Evolutionary conservation across 2,329 filamentous ascomycete genomes (phyloP).

Genomic region (Albophoma yamanashiensis): DNA sequence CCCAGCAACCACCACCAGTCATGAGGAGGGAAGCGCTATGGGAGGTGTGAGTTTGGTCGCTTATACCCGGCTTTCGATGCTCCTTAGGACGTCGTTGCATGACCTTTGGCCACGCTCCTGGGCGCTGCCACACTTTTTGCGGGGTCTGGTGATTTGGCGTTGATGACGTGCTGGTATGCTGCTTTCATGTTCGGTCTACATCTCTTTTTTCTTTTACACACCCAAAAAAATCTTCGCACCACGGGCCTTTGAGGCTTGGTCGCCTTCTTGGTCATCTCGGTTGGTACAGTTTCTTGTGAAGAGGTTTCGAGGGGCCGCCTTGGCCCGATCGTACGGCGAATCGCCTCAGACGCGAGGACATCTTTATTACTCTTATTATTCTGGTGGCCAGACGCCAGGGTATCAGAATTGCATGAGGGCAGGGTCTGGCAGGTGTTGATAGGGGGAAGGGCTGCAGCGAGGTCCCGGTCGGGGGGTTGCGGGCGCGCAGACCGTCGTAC

Average conservation of each 20-base stretch:
- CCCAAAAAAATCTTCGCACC: neutral
- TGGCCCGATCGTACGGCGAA: neutral
- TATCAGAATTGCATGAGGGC: neutral
- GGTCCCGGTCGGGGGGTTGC: neutral
- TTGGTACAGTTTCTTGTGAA: neutral
- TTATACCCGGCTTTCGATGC: constrained; percentile 52
- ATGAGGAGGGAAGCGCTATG: constrained; percentile 27
- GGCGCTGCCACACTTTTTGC: constrained; percentile 26
- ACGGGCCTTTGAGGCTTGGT: neutral
- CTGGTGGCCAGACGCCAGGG: constrained; percentile 1
- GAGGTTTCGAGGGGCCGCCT: neutral
- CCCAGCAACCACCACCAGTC: constrained; percentile 75
- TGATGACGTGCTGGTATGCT: constrained; percentile 24
- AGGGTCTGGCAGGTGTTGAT: neutral
- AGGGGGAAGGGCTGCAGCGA: neutral
- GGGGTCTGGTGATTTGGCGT: constrained; percentile 33
- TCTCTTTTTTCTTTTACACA: constrained; percentile 7
- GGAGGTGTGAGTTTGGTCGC: constrained; percentile 18
- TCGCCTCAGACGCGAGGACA: neutral
- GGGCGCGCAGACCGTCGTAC: neutral
- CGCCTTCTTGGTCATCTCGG: constrained; percentile 1
- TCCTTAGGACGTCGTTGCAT: constrained; percentile 21
- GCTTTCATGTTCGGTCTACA: constrained; percentile 16
- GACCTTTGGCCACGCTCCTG: constrained; percentile 13
- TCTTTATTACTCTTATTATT: neutral